Percentiles rank a stretch among this genome's conserved stretches.
phyloP scores from a whole-genome alignment of 306 rosid species.

The Prunus mume region DNA sequence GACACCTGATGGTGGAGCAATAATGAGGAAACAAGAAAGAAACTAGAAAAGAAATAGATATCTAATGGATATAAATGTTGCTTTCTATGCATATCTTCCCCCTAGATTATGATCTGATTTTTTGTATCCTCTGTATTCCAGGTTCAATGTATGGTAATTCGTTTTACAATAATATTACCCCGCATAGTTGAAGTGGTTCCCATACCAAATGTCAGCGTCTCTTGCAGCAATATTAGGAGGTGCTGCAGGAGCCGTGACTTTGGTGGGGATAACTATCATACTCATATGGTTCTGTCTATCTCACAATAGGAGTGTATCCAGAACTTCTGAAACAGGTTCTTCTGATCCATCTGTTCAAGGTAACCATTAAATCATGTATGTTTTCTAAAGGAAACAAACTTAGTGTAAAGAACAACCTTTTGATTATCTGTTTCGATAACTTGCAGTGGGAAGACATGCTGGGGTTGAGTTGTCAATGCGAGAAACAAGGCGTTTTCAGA shows the following conservation, averaged over 20 bases:
- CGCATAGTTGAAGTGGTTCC: conserved; percentile 59
- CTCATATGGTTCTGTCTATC: conserved; percentile 55
- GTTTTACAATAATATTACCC: conserved; percentile 29
- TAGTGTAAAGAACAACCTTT: conserved; percentile 8
- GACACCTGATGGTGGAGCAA: neutral
- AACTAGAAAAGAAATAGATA: neutral
- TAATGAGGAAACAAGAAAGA: neutral
- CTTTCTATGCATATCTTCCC: conserved; percentile 18
- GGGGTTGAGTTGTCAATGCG: conserved; percentile 57
- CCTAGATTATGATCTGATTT: conserved; percentile 31
- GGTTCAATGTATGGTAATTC: conserved; percentile 51
- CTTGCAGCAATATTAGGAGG: conserved; percentile 93
- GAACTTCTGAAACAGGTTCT: conserved; percentile 91
- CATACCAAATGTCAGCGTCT: conserved; percentile 77
- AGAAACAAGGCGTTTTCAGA: conserved; percentile 71
- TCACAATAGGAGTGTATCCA: conserved; percentile 46
- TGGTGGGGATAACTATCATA: conserved; percentile 65
- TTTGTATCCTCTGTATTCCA: conserved; percentile 36
- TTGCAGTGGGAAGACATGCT: conserved; percentile 64
- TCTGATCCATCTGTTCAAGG: conserved; percentile 92
- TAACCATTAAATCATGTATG: conserved; percentile 26
- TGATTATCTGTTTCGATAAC: conserved; percentile 17
- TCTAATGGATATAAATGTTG: neutral
- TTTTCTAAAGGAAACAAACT: neutral
- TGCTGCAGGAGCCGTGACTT: conserved; percentile 96